Base-by-base conservation (phyloP, 2,329 filamentous ascomycete species). In the Diaporthe sp. region DNA sequence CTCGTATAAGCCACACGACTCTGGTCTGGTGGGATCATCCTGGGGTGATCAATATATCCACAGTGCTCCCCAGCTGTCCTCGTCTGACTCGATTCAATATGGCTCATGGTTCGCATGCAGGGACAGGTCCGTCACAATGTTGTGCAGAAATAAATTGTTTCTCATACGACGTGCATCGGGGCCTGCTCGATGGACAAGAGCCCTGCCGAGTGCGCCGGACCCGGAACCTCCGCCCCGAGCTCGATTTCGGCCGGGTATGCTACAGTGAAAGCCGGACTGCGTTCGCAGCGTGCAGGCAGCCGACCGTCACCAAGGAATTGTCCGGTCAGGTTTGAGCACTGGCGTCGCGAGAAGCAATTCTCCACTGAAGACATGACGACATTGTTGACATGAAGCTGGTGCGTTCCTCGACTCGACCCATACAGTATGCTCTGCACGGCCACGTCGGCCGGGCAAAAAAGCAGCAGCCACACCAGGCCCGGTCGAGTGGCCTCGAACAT, bases 381-480 rank as follows among this genome's bases (percentile, higher is more conserved):
- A 62, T n/a, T n/a, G 34, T 53, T n/a, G 46, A 19, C 15, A 28
- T 25, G 19, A 34, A 46, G 10, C 44, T 13, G 53, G 42, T 25
- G 22, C 5, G 49, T 15, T 28, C 39, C n/a, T 25, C 19, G 37
- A 44, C 15, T 28, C 53, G 49, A 25, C 49, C 67, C 57, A n/a
- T 68, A 75, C 74, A 75, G 74, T 75, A 73, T 59, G 39, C 19
- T 8, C 34, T 34, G 69, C 74, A 75, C 69, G 58, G 74, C 55
- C 74, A 72, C 31, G 49, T 17, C 46, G 42, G 28, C 22, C 57
- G 17, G 34, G 53, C 42, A 53, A 68, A 53, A 31, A 55, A 57
- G 61, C 42, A 67, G 44, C 58, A 75, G 74, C 69, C 74, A 73
- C 69, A 67, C 51, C 15, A 15, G 51, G 70, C 37, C 71, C 22